These are phyloP conservation scores for Craspedostauros australis DNA, from an alignment of 108 stramenopile genomes.

Conservation along the genomic window DNA sequence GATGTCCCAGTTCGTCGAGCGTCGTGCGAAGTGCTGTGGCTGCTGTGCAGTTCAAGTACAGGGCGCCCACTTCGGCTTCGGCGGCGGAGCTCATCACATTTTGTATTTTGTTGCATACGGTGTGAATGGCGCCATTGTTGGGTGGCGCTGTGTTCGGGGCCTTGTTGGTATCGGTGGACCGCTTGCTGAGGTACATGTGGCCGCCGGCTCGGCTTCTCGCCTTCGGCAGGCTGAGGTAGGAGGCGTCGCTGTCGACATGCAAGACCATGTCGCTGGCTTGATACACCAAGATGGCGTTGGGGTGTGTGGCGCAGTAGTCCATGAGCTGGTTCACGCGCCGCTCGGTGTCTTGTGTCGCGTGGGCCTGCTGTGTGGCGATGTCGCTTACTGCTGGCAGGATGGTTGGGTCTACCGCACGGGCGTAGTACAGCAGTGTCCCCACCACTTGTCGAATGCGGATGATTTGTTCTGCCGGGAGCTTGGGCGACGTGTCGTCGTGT, in stretches of 20 bases:
- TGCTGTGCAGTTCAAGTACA: too few relatives aligned
- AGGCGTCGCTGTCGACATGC: slow-evolving; percentile 22
- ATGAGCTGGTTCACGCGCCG: too few relatives aligned
- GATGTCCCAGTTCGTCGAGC: too few relatives aligned
- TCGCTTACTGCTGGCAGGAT: slow-evolving; percentile 16
- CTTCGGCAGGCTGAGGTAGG: slow-evolving; percentile 26
- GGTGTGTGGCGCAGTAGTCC: slow-evolving; percentile 42
- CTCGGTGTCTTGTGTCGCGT: too few relatives aligned
- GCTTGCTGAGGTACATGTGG: slow-evolving; percentile 9
- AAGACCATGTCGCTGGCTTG: slow-evolving; percentile 34
- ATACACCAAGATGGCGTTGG: slow-evolving; percentile 30
- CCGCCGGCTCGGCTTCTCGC: slow-evolving; percentile 31
- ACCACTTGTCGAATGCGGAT: slow-evolving; percentile 29
- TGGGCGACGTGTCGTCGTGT: slow-evolving; percentile 12
- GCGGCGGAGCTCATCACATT: too few relatives aligned
- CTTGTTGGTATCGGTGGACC: too few relatives aligned
- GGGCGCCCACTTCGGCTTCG: too few relatives aligned
- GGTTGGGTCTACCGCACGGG: slow-evolving; percentile 29
- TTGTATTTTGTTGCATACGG: too few relatives aligned
- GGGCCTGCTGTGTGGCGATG: slow-evolving; percentile 24
- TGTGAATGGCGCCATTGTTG: too few relatives aligned
- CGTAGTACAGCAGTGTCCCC: slow-evolving; percentile 35
- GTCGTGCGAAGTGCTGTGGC: too few relatives aligned
- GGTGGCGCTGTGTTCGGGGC: too few relatives aligned
- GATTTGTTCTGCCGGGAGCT: slow-evolving; percentile 7